phyloP scores from a whole-genome alignment of 1,139 yeast genomes.

The Scheffersomyces stambukii region DNA sequence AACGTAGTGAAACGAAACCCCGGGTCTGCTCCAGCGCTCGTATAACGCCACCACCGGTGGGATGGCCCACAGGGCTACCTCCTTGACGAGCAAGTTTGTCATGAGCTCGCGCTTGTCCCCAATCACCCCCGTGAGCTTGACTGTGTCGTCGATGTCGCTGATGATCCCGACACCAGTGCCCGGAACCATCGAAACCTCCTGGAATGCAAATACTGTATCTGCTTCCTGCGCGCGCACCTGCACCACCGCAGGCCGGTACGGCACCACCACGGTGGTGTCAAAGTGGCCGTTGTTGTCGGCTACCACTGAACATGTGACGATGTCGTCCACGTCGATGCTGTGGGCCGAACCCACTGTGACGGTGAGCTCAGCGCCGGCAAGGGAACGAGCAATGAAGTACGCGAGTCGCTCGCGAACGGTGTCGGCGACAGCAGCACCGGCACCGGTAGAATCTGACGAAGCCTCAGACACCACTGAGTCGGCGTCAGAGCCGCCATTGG shows the following conservation, averaged over 20 bases:
- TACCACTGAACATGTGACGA: slow-evolving; percentile 22
- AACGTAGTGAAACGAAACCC: slow-evolving; percentile 77
- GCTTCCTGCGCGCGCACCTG: slow-evolving; percentile 38
- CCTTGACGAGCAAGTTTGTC: slow-evolving; percentile 68
- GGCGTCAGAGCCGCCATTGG: slow-evolving; percentile 11
- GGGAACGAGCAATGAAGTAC: slow-evolving; percentile 55
- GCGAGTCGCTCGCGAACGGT: slow-evolving; percentile 52
- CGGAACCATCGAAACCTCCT: slow-evolving; percentile 40
- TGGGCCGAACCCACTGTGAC: slow-evolving; percentile 49
- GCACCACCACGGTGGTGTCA: slow-evolving; percentile 42
- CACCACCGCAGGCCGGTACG: slow-evolving; percentile 52
- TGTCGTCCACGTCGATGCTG: slow-evolving; percentile 14
- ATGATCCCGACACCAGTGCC: slow-evolving; percentile 65
- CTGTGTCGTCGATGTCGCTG: slow-evolving; percentile 93
- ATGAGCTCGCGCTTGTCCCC: slow-evolving; percentile 83
- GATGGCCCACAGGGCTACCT: slow-evolving; percentile 61
- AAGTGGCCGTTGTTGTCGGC: slow-evolving; percentile 65
- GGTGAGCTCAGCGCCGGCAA: slow-evolving; percentile 50
- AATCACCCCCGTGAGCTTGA: slow-evolving; percentile 83
- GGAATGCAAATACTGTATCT: slow-evolving; percentile 43
- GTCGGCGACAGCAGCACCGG: slow-evolving; percentile 22
- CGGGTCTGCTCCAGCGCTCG: slow-evolving; percentile 49
- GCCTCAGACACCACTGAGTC: slow-evolving; percentile 15
- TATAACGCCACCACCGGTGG: slow-evolving; percentile 71
- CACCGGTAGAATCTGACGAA: slow-evolving; percentile 5